Base-by-base conservation (phyloP, 2,329 filamentous ascomycete genomes). In the Fusarium odoratissimum region DNA sequence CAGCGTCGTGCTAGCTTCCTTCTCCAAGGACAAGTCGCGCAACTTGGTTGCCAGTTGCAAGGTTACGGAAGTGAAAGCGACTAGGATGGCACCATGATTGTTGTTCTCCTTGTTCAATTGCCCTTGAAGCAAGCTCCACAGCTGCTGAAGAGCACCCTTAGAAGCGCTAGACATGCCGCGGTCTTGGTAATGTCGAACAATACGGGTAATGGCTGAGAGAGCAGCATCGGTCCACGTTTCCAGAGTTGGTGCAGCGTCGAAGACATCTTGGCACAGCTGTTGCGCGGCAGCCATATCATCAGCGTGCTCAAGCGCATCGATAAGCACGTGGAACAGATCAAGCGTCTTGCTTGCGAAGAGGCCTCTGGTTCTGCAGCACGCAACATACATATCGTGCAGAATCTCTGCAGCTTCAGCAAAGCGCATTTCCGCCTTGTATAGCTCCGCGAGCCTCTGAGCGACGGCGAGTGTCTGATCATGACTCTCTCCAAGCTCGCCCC, bases 121-220 rank as follows among this genome's bases (percentile, higher is more conserved):
- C 4, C 52, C 52, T 1, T 55, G 52, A 3, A 55, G 52, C 3
- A 55, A 12, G 5, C 37, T 55, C 52, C 52, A 55, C 3, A 55
- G 8, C 21, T 55, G 52, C 16, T 31, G 37, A 0, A 55, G 28
- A 14, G 37, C 52, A 8, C 52, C 28, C 37, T 55, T 55, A 8
- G 52, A 55, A 31, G 52, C 37, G 28, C 52, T 55, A 6, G 52
- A 44, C 52, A 55, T 55, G 14, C 52, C 52, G 5, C 52, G 52
- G 37, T 55, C 52, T 11, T 55, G 52, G 16, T 55, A 55, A 6
- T 55, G 52, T 11, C 37, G 52, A 55, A 55, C 52, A 42, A 55
- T 55, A 11, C 52, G 52, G 1, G 52, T 55, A 2, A 55, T 44
- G 0, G 52, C 52, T 4, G 52, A 42, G 28, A 55, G 52, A 0